These are phyloP conservation scores for Colletotrichum gloeosporioides DNA, from an alignment of 2,329 filamentous ascomycete species.

Conservation along the genomic window DNA sequence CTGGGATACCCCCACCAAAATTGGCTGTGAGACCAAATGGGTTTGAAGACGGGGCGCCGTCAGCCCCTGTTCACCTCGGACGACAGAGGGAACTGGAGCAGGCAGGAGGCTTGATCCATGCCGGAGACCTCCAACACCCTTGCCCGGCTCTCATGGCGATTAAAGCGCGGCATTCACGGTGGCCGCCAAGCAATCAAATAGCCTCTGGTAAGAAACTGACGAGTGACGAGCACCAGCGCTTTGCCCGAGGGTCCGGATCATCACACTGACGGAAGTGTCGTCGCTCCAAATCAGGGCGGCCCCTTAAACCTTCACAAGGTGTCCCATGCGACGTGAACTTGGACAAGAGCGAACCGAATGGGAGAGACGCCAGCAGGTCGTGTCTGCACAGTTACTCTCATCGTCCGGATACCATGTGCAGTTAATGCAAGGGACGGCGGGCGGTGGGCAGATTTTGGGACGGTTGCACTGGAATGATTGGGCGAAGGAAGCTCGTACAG, in stretches of 20 bases:
- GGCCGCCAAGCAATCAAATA: not conserved
- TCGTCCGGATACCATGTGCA: not conserved
- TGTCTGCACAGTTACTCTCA: not conserved
- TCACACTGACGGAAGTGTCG: not conserved
- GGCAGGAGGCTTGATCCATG: conserved; percentile 15
- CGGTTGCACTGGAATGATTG: not conserved
- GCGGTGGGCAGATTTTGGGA: not conserved
- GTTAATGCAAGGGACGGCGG: not conserved
- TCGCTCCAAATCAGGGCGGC: not conserved
- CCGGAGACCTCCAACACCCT: not conserved
- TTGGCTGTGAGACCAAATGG: conserved; percentile 12
- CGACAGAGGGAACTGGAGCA: conserved; percentile 3
- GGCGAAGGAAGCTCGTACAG: not conserved
- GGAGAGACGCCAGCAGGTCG: not conserved
- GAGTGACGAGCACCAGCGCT: not conserved
- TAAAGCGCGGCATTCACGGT: not conserved
- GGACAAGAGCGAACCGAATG: not conserved
- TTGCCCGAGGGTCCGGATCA: not conserved
- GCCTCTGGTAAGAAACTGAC: not conserved
- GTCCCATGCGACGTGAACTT: not conserved
- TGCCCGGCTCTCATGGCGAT: not conserved
- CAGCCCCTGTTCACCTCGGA: conserved; percentile 9
- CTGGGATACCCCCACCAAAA: not conserved
- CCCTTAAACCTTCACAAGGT: conserved; percentile 4
- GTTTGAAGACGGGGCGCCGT: conserved; percentile 11